These are phyloP conservation scores for Leucocoprinus sp. DNA, from an alignment of 768 basidiomycete species.

Conservation along the genomic window DNA sequence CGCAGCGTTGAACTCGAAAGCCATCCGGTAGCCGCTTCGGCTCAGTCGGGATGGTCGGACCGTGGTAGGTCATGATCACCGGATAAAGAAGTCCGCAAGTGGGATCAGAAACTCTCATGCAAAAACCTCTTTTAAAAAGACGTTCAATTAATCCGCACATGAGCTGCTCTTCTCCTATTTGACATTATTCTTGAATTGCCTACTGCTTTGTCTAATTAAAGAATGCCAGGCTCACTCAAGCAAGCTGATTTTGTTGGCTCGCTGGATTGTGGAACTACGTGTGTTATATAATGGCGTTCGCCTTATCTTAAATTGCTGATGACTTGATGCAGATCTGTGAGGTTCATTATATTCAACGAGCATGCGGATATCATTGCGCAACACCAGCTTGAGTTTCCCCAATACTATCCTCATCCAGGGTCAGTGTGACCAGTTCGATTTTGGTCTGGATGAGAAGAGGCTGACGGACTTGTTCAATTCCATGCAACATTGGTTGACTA, in stretches of 20 bases:
- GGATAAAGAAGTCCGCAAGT: conserved; percentile 3
- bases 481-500: neutral
- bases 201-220: neutral
- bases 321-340: conserved; percentile 54
- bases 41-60: neutral
- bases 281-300: conserved; percentile 21
- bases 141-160: too few species aligned
- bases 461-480: neutral
- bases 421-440: conserved; percentile 22
- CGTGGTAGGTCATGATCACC: neutral
- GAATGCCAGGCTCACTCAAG: conserved; percentile 28
- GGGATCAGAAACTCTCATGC: too few species aligned
- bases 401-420: conserved; percentile 89
- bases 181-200: conserved; percentile 11
- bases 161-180: conserved; percentile 11
- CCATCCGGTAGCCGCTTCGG: neutral
- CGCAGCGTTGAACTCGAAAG: neutral
- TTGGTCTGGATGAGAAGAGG: neutral
- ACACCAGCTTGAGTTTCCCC: conserved; percentile 89
- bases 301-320: neutral
- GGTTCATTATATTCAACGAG: conserved; percentile 87
- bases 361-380: conserved; percentile 82
- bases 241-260: conserved; percentile 85
- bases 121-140: too few species aligned
- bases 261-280: conserved; percentile 95